phyloP scores from a whole-genome alignment of 140 eudicot genomes.

The Stevia rebaudiana region DNA sequence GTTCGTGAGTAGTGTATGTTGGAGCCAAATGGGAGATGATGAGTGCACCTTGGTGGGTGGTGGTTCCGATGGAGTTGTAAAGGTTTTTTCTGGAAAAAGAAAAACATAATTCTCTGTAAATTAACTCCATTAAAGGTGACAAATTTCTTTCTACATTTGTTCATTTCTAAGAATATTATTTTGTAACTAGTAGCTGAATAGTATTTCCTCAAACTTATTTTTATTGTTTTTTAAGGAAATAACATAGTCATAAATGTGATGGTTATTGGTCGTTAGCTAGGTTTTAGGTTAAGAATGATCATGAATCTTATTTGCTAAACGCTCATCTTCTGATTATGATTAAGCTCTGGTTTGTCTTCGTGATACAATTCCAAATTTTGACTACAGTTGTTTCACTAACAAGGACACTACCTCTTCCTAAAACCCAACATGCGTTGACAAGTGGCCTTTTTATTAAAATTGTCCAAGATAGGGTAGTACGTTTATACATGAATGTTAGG shows the following conservation, averaged over 20 bases:
- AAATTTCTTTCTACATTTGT: constrained; percentile 9
- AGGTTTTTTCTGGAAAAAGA: constrained; percentile 53
- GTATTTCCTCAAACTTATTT: background rate
- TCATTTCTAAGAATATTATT: background rate
- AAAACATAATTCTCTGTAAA: constrained; percentile 13
- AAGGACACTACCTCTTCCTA: too few relatives aligned
- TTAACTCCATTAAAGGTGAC: constrained; percentile 20
- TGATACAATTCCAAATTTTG: too few relatives aligned
- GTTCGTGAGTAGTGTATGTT: constrained; percentile 71
- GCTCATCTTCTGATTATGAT: too few relatives aligned
- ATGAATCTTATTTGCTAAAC: too few relatives aligned
- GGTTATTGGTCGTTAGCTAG: too few relatives aligned
- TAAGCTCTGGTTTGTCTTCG: too few relatives aligned
- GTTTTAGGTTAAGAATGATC: too few relatives aligned
- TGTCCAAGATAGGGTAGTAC: too few relatives aligned
- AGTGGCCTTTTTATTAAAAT: too few relatives aligned
- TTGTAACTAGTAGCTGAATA: background rate
- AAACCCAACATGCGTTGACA: too few relatives aligned
- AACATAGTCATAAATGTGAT: background rate
- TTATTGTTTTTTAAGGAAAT: background rate
- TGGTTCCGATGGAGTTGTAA: constrained; percentile 70
- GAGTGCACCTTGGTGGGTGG: constrained; percentile 69
- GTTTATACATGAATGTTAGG: too few relatives aligned
- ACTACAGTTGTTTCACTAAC: too few relatives aligned
- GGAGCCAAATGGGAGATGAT: constrained; percentile 63